Evolutionary conservation across 2,329 filamentous ascomycete genomes (phyloP), one percentile per base, ranked within the genome.

Genomic region (Pseudopyricularia cyperi): DNA sequence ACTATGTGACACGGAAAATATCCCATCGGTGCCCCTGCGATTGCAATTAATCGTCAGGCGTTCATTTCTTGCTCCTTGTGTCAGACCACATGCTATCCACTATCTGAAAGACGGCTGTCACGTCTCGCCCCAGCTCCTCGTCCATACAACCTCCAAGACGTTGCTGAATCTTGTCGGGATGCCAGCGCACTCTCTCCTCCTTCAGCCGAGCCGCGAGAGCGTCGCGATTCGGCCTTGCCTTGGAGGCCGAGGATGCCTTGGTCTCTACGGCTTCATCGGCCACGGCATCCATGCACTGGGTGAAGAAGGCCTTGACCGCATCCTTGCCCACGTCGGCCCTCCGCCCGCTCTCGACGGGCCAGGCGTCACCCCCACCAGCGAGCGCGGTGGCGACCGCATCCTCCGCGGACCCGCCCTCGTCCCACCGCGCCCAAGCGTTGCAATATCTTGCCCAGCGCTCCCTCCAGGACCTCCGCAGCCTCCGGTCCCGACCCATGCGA

Each of bases 91-190:
- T 68, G 50, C 72, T 74, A 70, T 98, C 93, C 47, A 97, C 77
- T 30, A 89, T 82, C 68, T 97, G 91, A 62, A 97, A 98, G 9
- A 95, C 83, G 7, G 87, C 85, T 11, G 91, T 98, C 42, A 96
- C 87, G 52, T 82, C 76, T 62, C 80, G 81, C 75, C 95, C 83
- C 3, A 87, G 80, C 3, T 75, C 75, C 24, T 80, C 75, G 48
- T 90, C 84, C 48, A 95, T 80, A 12, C 34, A 32, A 22, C 78
- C 80, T 3, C 89, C 87, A 55, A 95, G 83, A 51, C 82, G 80
- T 69, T 96, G 93, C 71, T 96, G 89, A 52, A 97, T 86, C 73
- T 97, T 98, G 69, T 98, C 93, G 4, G 93, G 93, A 71, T 98
- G 93, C 93, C 93, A 98, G 15, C 89, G 77, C 17, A 97, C 83